Evolutionary conservation across 139 green algal genomes (phyloP), one percentile per base, ranked within the genome.

Genomic region (Chlamydomonas schloesseri): DNA sequence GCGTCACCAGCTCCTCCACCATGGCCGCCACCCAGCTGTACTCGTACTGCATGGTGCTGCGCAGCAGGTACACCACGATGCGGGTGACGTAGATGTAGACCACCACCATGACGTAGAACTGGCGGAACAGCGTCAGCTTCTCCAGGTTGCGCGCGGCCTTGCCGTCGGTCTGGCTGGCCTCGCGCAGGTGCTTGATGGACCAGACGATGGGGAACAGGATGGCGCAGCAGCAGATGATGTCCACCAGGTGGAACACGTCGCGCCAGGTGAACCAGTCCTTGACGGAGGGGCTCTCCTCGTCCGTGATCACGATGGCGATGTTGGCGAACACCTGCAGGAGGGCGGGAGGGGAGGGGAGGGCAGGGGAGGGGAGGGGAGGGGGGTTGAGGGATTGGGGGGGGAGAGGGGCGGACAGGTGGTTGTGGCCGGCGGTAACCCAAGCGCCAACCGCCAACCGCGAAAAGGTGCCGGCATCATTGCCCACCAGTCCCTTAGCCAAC

Each of bases 121-220:
- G 95, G 58, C 96, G 91, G 92, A 99, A 99, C 14, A 99, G 93
- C 55, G 91, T 94, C 20, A 99, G 95, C 93, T 99, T 98, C 84
- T 95, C 88, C 53, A 98, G 73, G 87, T 95, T 96, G 70, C 90
- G 88, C 15, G 94, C 94, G 0, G 95, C 95, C 89, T 97, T 94
- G 90, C 94, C 80, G 84, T 95, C 91, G 0, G 93, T 93, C 21
- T 88, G 72, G 18, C 89, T 81, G 26, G 94, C 95, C 73, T 98
- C 96, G 3, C 94, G 91, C 33, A 98, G 91, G 88, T 98, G 94
- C 88, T 98, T 98, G 87, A 99, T 99, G 87, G 92, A 97, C 97
- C 97, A 99, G 14, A 99, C 96, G 76, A 99, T 99, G 42, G 97
- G 97, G 91, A 99, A 99, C 50, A 99, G 95, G 74, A 99, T 95